Percentiles rank a stretch among this genome's conserved stretches.
Conservation (phyloP, 2,329 filamentous ascomycete genomes). For the Colletotrichum agaves region DNA sequence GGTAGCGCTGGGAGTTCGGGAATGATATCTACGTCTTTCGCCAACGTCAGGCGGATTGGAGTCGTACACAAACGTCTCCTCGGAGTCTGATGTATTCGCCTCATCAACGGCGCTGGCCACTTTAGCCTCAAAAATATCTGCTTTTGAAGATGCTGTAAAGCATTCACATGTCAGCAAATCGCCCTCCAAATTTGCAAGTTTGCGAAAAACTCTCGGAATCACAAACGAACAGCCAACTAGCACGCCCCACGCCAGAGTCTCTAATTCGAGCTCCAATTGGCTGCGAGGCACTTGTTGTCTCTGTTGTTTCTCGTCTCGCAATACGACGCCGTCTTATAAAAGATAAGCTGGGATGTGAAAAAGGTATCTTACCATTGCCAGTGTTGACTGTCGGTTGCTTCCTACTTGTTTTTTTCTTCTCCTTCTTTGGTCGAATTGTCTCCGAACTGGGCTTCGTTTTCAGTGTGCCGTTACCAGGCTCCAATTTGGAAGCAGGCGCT, state of each 20-base stretch:
- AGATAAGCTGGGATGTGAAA: conserved; percentile 41
- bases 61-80: conserved; percentile 99
- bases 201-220: conserved; percentile 35
- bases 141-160: conserved; percentile 84
- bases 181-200: neutral
- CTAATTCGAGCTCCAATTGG: too few relatives aligned
- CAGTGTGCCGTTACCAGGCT: conserved; percentile 76
- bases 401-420: conserved; percentile 82
- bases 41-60: conserved; percentile 84
- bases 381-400: conserved; percentile 79
- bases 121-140: conserved; percentile 97
- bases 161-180: conserved; percentile 55
- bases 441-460: conserved; percentile 92
- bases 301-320: neutral
- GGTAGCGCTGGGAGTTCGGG: conserved; percentile 91
- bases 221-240: conserved; percentile 24
- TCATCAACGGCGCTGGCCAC: conserved; percentile 96
- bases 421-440: conserved; percentile 93
- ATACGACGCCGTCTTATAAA: conserved; percentile 1
- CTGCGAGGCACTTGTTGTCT: too few relatives aligned
- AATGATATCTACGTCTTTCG: conserved; percentile 82
- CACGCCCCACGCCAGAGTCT: too few relatives aligned
- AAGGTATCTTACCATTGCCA: conserved; percentile 73
- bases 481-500: conserved; percentile 70
- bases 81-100: conserved; percentile 94